Percentiles rank a stretch among this genome's conserved stretches.
Evolutionary conservation across 306 rosid genomes (phyloP).

Genomic region (Hippophae rhamnoides): DNA sequence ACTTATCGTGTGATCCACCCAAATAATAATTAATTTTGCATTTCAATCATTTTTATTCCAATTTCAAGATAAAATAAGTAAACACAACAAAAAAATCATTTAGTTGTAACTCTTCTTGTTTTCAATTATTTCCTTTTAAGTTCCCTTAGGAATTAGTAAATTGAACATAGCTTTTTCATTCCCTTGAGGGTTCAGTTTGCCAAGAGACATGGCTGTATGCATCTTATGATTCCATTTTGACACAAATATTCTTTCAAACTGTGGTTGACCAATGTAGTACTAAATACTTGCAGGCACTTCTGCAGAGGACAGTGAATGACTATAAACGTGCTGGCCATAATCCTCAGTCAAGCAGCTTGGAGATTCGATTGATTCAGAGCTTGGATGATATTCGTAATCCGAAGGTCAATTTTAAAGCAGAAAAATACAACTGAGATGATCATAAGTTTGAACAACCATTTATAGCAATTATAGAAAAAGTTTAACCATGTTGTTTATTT

Average conservation of each 20-base stretch:
- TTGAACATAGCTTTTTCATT: too few species aligned
- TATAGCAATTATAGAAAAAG: too few species aligned
- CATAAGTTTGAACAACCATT: background rate
- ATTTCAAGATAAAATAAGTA: too few species aligned
- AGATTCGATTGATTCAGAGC: slow-evolving; percentile 73
- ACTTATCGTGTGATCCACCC: too few species aligned
- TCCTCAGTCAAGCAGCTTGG: slow-evolving; percentile 62
- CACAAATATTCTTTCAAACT: background rate
- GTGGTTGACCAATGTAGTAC: background rate
- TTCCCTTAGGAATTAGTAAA: too few species aligned
- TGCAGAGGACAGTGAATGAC: slow-evolving; percentile 53
- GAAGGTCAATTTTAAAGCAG: slow-evolving; percentile 39
- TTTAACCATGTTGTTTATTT: too few species aligned
- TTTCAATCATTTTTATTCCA: too few species aligned
- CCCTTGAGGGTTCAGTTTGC: too few species aligned
- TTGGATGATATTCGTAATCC: slow-evolving; percentile 62
- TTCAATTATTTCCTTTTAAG: too few species aligned
- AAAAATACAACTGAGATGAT: slow-evolving; percentile 36
- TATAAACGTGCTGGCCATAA: slow-evolving; percentile 49
- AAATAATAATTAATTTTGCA: too few species aligned
- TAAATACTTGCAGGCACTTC: slow-evolving; percentile 44
- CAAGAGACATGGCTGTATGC: background rate
- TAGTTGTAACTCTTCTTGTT: too few species aligned
- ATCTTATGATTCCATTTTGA: background rate
- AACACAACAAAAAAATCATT: too few species aligned